A percentile compares a stretch with the other conserved stretches of the same genome.
phyloP scores from a whole-genome alignment of 1,284 basidiomycete genomes.

The Rhodofomes roseus region DNA sequence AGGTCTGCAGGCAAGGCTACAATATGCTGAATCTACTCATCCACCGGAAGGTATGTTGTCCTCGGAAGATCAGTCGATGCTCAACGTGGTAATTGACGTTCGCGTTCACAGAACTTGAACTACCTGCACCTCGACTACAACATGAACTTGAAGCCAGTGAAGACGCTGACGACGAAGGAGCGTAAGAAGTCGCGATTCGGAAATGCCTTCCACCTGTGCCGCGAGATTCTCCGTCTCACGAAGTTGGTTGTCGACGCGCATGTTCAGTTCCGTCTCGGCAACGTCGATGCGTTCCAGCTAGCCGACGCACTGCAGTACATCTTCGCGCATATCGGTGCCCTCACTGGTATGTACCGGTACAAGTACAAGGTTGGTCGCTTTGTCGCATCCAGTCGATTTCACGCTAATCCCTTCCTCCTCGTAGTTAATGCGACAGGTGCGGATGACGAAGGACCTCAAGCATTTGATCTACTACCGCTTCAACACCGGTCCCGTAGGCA shows the following conservation, averaged over 20 bases:
- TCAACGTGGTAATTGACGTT: slow-evolving; percentile 6
- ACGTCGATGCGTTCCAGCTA: slow-evolving; percentile 98
- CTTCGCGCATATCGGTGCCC: slow-evolving; percentile 94
- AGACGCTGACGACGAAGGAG: slow-evolving; percentile 99
- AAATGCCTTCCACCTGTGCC: slow-evolving; percentile 98
- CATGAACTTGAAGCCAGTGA: slow-evolving; percentile 96
- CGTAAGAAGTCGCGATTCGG: slow-evolving; percentile 99
- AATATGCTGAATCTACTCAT: slow-evolving; percentile 99
- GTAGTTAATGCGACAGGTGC: slow-evolving; percentile 96
- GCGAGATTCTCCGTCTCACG: slow-evolving; percentile 95
- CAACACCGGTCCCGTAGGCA: slow-evolving; percentile 99
- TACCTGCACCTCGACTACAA: slow-evolving; percentile 94
- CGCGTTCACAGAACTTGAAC: slow-evolving; percentile 75
- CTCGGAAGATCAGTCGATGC: neutral
- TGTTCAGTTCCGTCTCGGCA: slow-evolving; percentile 97
- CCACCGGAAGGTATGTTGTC: slow-evolving; percentile 80
- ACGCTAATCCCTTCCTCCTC: slow-evolving; percentile 7
- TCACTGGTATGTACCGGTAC: slow-evolving; percentile 99
- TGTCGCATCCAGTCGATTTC: neutral
- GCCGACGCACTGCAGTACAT: slow-evolving; percentile 99
- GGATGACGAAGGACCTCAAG: slow-evolving; percentile 99
- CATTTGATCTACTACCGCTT: slow-evolving; percentile 97
- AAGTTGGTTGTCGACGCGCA: slow-evolving; percentile 99
- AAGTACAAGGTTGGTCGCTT: slow-evolving; percentile 89
- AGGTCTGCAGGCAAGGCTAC: slow-evolving; percentile 98